Percentiles rank a stretch among this genome's conserved stretches.
phyloP scores from a whole-genome alignment of 345 rosid species.

The Euphorbia tirucalli region DNA sequence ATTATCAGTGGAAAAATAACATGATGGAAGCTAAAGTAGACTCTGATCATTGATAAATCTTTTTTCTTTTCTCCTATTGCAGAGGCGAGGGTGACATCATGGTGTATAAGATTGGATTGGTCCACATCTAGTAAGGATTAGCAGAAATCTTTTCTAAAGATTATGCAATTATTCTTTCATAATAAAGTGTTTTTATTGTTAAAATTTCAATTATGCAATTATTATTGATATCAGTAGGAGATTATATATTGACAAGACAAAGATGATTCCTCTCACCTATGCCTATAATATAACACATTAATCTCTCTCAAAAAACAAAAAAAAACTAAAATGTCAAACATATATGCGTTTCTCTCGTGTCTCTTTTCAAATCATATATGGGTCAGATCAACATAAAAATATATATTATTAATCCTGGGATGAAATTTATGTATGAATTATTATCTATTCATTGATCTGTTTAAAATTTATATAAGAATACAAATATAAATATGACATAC shows the following conservation, averaged over 20 bases:
- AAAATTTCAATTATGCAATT: background rate
- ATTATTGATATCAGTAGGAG: background rate
- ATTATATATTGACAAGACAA: background rate
- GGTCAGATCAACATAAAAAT: too few species aligned
- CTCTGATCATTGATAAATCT: too few species aligned
- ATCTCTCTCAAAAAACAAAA: too few species aligned
- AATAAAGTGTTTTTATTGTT: background rate
- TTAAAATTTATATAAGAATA: background rate
- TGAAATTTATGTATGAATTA: too few species aligned
- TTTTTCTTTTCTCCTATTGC: too few species aligned
- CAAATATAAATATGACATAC: background rate
- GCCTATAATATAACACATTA: background rate
- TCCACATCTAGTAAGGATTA: background rate
- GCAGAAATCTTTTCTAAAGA: background rate
- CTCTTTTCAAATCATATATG: too few species aligned
- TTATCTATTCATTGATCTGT: background rate
- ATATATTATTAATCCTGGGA: too few species aligned
- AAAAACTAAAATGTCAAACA: too few species aligned
- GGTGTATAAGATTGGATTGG: constrained; percentile 7
- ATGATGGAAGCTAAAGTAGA: too few species aligned
- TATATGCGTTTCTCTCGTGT: too few species aligned
- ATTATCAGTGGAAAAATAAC: too few species aligned
- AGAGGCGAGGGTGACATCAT: background rate
- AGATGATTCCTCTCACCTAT: background rate
- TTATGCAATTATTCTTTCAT: background rate